Evolutionary conservation across 1,139 yeast genomes (phyloP).

Genomic region (Hemisphaericaspora xylofermentans): DNA sequence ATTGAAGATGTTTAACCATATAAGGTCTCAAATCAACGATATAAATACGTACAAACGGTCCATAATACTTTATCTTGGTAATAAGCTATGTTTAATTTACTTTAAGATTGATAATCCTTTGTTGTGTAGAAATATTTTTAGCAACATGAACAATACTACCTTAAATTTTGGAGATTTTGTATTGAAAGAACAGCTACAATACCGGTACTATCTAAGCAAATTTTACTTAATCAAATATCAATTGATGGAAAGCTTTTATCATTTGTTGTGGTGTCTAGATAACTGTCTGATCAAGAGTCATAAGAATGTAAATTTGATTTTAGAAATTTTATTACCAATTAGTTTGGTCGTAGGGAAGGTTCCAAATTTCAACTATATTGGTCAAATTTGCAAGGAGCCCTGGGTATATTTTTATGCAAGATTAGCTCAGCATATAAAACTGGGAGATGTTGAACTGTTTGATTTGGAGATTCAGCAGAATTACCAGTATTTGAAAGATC

Average conservation of each 20-base stretch:
- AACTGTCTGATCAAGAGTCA: conserved; percentile 34
- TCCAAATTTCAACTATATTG: conserved; percentile 32
- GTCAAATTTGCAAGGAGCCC: not conserved
- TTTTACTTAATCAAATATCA: conserved; percentile 64
- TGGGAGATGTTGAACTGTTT: conserved; percentile 43
- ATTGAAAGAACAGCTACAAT: conserved; percentile 57
- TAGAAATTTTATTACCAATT: conserved; percentile 53
- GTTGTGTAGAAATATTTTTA: conserved; percentile 71
- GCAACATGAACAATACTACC: conserved; percentile 66
- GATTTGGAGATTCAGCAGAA: conserved; percentile 27
- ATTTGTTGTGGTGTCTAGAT: conserved; percentile 61
- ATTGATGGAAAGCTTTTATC: conserved; percentile 53
- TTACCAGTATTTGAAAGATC: conserved; percentile 35
- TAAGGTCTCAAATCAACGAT: conserved; percentile 57
- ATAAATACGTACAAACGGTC: conserved; percentile 47
- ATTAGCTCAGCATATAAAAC: conserved; percentile 30
- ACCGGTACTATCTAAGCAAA: conserved; percentile 66
- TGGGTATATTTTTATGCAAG: conserved; percentile 29
- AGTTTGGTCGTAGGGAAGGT: conserved; percentile 53
- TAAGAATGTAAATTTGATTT: conserved; percentile 28
- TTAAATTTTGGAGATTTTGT: conserved; percentile 47
- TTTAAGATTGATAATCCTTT: conserved; percentile 63
- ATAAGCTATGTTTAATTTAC: conserved; percentile 60
- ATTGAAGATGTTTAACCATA: conserved; percentile 61
- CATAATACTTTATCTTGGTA: conserved; percentile 56